Evolutionary conservation across 371 early-diverging fungal genomes (phyloP), one percentile per base, ranked within the genome.

Genomic region (Mortierella sp.): DNA sequence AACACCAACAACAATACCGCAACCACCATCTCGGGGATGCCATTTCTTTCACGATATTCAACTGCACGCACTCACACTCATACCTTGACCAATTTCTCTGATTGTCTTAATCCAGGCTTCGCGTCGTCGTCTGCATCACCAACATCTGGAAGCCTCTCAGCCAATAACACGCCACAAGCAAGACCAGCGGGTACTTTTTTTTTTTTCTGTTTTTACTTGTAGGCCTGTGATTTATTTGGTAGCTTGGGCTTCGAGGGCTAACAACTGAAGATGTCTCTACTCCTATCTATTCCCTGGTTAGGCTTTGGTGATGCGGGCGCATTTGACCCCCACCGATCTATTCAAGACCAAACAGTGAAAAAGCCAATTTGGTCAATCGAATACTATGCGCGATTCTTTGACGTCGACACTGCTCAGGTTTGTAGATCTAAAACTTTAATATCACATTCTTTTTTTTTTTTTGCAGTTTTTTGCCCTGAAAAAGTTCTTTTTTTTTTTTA

Each of bases 321-420:
- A 10, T 87, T 86, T 69, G 86, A 86, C 40, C 84, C 87, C 13
- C 81, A 86, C 50, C 84, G 84, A 65, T 74, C 55, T n/a, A 83
- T 83, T 52, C 73, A 85, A 48, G 66, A 75, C 28, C 61, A 76
- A 50, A 68, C 83, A 36, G 52, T 70, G 7, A 60, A 61, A 2
- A 86, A 84, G 58, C 88, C 91, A 21, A 84, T 96, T 33, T 95
- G 94, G 94, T 92, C 92, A 1, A 65, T 96, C 8, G 96, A 96
- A 59, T 97, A 95, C 79, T 98, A 96, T 78, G 72, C 93, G 40
- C 93, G 88, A 70, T 98, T 89, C 76, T 98, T 97, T 80, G 93
- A 97, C 72, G 96, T 98, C 8, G 96, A 98, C 76, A 94, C 95
- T 4, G 70, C 85, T 19, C 93, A 95, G 84, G 94, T 93, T 19